A percentile compares a stretch with the other conserved stretches of the same genome.
These are phyloP conservation scores for Musa schizocarpa DNA, from an alignment of 176 grass and related monocot genomes.

Conservation along the genomic window DNA sequence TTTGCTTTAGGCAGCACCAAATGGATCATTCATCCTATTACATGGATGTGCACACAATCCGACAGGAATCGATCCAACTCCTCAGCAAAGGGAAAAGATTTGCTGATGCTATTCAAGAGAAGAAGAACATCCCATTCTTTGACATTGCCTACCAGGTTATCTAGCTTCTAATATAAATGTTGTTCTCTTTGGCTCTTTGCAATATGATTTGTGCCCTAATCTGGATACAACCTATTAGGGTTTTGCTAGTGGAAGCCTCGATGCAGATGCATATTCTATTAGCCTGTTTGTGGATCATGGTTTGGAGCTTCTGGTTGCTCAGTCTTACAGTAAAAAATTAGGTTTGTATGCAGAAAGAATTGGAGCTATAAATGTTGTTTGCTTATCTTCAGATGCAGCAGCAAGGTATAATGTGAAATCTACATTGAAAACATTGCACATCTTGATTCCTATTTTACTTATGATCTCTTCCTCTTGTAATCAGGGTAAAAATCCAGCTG, in stretches of 20 bases:
- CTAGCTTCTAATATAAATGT: background rate
- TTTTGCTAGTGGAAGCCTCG: constrained; percentile 95
- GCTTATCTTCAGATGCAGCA: constrained; percentile 62
- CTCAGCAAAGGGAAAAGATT: constrained; percentile 71
- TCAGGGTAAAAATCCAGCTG: constrained; percentile 93
- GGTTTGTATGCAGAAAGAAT: constrained; percentile 89
- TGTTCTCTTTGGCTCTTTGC: background rate
- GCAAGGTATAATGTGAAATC: constrained; percentile 38
- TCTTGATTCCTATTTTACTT: background rate
- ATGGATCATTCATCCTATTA: constrained; percentile 86
- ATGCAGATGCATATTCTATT: constrained; percentile 82
- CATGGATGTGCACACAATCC: constrained; percentile 97
- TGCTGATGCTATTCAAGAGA: constrained; percentile 76
- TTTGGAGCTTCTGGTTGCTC: constrained; percentile 90
- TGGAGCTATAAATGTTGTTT: constrained; percentile 82
- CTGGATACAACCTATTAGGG: constrained; percentile 41
- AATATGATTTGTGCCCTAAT: constrained; percentile 14
- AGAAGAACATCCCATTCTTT: constrained; percentile 85
- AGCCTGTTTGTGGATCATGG: constrained; percentile 83
- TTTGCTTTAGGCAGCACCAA: constrained; percentile 67
- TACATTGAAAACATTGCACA: constrained; percentile 1
- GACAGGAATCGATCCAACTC: constrained; percentile 90
- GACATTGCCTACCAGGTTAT: constrained; percentile 95
- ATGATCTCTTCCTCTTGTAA: background rate
- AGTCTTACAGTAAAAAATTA: constrained; percentile 96